Evolutionary conservation across 2,329 filamentous ascomycete genomes (phyloP).

Genomic region (Fonsecaea multimorphosa): DNA sequence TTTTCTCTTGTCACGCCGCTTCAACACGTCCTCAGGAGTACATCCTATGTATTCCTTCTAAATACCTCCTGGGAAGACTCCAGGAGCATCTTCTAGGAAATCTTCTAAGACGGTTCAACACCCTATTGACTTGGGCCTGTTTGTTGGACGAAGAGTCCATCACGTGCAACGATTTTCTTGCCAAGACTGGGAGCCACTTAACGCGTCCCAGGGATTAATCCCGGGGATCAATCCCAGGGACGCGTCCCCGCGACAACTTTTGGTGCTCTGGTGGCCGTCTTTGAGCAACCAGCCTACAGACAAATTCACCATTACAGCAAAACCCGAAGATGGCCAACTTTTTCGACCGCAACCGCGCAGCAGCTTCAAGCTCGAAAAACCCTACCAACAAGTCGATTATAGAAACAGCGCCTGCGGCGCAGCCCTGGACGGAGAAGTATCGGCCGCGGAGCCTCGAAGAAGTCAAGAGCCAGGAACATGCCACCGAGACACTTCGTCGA

Average conservation of each 20-base stretch:
- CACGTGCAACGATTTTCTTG: conserved; percentile 16
- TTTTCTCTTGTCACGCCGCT: background rate
- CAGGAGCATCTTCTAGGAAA: no score
- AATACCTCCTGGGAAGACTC: no score
- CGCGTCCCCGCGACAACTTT: conserved; percentile 11
- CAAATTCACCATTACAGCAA: background rate
- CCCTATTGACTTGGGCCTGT: no score
- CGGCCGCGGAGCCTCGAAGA: conserved; percentile 92
- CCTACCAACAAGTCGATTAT: conserved; percentile 65
- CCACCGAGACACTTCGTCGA: conserved; percentile 86
- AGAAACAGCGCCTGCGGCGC: conserved; percentile 82
- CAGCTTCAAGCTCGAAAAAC: conserved; percentile 66
- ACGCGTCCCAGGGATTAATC: conserved; percentile 21
- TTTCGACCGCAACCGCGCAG: conserved; percentile 78
- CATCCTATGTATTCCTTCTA: background rate
- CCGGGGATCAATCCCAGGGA: background rate
- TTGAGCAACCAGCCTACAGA: background rate
- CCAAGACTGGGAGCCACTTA: conserved; percentile 29
- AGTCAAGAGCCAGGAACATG: conserved; percentile 97
- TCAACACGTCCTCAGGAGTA: conserved; percentile 18
- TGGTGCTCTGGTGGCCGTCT: background rate
- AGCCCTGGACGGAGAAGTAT: conserved; percentile 55
- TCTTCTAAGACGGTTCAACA: background rate
- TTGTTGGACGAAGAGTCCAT: background rate
- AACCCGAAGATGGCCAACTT: conserved; percentile 78